A percentile compares a stretch with the other conserved stretches of the same genome.
phyloP scores from a whole-genome alignment of 202 grass and related monocot genomes.

The Brachypodium distachyon region DNA sequence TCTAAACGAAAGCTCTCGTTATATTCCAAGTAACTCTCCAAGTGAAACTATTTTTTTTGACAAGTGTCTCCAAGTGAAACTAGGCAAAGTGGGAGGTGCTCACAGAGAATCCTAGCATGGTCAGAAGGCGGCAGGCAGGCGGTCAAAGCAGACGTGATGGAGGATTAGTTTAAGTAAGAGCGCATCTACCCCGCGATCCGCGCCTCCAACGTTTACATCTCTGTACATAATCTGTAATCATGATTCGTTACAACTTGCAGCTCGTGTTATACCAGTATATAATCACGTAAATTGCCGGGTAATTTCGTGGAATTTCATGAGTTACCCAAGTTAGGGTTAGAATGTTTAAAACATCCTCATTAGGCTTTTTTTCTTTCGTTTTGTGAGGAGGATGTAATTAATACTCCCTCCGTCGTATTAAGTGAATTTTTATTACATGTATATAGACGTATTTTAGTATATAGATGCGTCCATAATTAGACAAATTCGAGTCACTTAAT shows the following conservation, averaged over 20 bases:
- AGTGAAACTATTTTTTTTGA: too few relatives aligned
- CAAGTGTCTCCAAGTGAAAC: too few relatives aligned
- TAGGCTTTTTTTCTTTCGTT: background rate
- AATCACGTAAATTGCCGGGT: background rate
- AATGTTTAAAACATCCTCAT: background rate
- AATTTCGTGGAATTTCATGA: background rate
- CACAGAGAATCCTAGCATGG: background rate
- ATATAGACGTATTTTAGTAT: too few relatives aligned
- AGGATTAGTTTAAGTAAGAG: constrained; percentile 26
- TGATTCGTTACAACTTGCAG: background rate
- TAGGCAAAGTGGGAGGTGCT: too few relatives aligned
- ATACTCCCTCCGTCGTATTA: too few relatives aligned
- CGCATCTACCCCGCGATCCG: constrained; percentile 16
- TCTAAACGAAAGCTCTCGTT: too few relatives aligned
- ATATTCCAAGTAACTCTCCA: too few relatives aligned
- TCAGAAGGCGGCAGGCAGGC: constrained; percentile 9
- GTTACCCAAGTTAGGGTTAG: background rate
- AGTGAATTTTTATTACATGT: too few relatives aligned
- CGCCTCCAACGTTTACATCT: constrained; percentile 1
- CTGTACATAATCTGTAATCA: background rate
- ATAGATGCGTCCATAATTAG: too few relatives aligned
- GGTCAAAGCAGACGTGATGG: constrained; percentile 21
- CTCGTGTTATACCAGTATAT: background rate
- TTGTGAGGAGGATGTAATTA: too few relatives aligned
- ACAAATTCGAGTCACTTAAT: too few relatives aligned